Evolutionary conservation across 768 basidiomycete species (phyloP).

Genomic region (Porphyrellus cyaneotinctus): DNA sequence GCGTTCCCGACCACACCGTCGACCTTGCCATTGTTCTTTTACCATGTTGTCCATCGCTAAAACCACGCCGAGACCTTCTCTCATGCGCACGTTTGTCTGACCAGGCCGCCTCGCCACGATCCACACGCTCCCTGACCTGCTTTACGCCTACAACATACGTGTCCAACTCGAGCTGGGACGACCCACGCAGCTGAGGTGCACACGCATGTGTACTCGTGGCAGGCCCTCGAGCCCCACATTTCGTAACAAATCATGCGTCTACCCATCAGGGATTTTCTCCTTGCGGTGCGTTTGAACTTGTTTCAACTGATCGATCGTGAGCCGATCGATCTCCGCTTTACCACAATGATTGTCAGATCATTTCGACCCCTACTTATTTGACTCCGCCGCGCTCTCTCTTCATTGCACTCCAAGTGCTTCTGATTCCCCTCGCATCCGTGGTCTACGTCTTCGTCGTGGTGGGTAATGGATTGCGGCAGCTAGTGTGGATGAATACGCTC

Average conservation of each 20-base stretch:
- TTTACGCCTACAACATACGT: slow-evolving; percentile 75
- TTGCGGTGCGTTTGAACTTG: too few species aligned
- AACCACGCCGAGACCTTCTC: slow-evolving; percentile 38
- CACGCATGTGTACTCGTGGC: background rate
- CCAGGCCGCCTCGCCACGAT: slow-evolving; percentile 41
- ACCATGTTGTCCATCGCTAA: slow-evolving; percentile 50
- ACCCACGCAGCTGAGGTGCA: background rate
- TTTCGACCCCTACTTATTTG: too few species aligned
- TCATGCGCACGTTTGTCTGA: slow-evolving; percentile 45
- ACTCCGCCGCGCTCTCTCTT: background rate
- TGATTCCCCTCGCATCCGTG: background rate
- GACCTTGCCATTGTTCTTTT: background rate
- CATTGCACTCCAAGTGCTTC: background rate
- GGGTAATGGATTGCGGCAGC: background rate
- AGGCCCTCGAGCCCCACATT: slow-evolving; percentile 92
- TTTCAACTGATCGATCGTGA: too few species aligned
- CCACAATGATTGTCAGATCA: too few species aligned
- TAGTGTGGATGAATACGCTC: slow-evolving; percentile 1
- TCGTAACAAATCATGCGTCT: slow-evolving; percentile 93
- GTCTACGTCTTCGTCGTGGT: background rate
- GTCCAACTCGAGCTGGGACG: background rate
- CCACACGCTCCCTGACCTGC: slow-evolving; percentile 76
- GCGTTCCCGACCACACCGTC: background rate
- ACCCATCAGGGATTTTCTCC: too few species aligned
- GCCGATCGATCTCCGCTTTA: too few species aligned